Evolutionary conservation across 2,329 filamentous ascomycete genomes (phyloP), one percentile per base, ranked within the genome.

Genomic region (Dendrostoma leiphaemia): DNA sequence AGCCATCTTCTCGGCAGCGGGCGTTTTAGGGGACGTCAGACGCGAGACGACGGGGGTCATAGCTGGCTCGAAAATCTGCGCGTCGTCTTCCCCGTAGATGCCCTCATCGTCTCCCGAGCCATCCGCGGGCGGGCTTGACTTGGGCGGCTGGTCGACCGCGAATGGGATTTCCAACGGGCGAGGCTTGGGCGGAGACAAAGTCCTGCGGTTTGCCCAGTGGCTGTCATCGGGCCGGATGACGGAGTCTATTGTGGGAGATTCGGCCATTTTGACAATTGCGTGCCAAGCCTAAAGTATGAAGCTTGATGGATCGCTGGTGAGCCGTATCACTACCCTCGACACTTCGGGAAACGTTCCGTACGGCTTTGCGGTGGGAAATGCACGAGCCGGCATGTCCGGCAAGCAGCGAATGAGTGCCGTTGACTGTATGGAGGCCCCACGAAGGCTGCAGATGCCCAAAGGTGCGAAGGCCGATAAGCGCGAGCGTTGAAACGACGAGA

Each of bases 51-150:
- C 72, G 6, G 75, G 74, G 64, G 81, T 85, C 59, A 86, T 76
- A 23, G 81, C 74, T 2, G 81, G 80, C 63, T 83, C 82, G 47
- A 86, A 74, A 43, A 85, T 75, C 60, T 83, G 80, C 4, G 79
- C 82, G 59, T 80, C 80, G 61, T 84, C 81, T 72, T 80, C 76
- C 45, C 72, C 71, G 28, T 74, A 73, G 44, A 71, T 58, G 46
- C 63, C 64, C 48, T 71, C 71, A 35, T 75, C 74, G 8, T 70
- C 66, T 19, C 63, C 60, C 19, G 56, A 37, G 13, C 59, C 51
- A 28, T 60, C 61, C n/a, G 52, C 38, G 31, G 43, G 40, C n/a
- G 56, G 48, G 21, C 51, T 52, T n/a, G 48, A 12, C 15, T 43
- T 50, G 26, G 41, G 31, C 3, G n/a, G 15, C 29, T 21, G 44